A percentile compares a stretch with the other conserved stretches of the same genome.
Conservation (phyloP, 2,329 filamentous ascomycete species). For the Zasmidium angulare region DNA sequence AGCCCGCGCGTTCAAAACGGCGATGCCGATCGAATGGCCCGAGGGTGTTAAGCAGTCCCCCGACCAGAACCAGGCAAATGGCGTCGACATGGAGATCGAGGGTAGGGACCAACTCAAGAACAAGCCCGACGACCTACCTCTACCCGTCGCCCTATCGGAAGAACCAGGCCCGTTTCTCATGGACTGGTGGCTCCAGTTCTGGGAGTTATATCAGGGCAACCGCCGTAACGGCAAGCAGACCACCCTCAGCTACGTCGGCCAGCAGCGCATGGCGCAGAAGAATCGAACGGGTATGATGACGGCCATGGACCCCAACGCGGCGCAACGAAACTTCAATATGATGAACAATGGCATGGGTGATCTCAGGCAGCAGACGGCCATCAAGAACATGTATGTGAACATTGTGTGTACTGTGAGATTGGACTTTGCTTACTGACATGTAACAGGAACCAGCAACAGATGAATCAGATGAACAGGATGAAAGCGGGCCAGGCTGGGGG, state of each 20-base stretch:
- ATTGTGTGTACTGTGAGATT: not conserved
- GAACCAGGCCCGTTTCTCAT: conserved; percentile 81
- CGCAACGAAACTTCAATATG: conserved; percentile 32
- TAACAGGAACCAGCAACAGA: conserved; percentile 31
- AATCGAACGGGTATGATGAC: conserved; percentile 66
- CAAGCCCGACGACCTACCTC: conserved; percentile 76
- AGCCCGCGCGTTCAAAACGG: conserved; percentile 69
- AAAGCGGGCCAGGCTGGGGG: conserved; percentile 47
- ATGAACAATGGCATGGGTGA: conserved; percentile 21
- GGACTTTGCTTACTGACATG: not conserved
- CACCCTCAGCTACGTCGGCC: conserved; percentile 36
- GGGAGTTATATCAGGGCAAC: conserved; percentile 89
- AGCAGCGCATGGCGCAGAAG: conserved; percentile 75
- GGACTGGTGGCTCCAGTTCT: conserved; percentile 97
- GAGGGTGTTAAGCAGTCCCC: conserved; percentile 61
- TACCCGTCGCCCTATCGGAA: conserved; percentile 65
- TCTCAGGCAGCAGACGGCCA: conserved; percentile 20
- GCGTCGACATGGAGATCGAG: conserved; percentile 75
- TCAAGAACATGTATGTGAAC: conserved; percentile 26
- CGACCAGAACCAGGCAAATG: conserved; percentile 64
- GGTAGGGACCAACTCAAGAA: conserved; percentile 67
- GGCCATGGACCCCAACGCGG: conserved; percentile 58
- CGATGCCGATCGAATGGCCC: conserved; percentile 40
- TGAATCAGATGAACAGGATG: conserved; percentile 56
- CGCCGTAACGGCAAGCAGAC: conserved; percentile 61